Evolutionary conservation across 805 yeast species (phyloP).

Genomic region (Candida mattraensis): DNA sequence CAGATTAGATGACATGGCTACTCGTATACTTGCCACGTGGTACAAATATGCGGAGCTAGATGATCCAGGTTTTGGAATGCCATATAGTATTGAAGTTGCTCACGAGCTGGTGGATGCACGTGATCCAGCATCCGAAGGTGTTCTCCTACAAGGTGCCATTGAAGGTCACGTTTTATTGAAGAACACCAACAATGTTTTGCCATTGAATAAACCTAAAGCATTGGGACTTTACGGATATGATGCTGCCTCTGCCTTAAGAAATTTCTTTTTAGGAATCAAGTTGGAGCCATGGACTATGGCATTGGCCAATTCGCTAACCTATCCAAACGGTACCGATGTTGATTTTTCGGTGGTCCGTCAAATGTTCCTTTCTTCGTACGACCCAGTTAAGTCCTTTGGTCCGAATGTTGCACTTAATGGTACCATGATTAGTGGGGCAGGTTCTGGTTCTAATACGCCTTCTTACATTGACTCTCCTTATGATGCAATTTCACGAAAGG

Average conservation of each 20-base stretch:
- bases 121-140: conserved; percentile 44
- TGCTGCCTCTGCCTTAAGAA: conserved; percentile 7
- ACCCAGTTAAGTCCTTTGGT: conserved; percentile 6
- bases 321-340: conserved; percentile 12
- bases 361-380: conserved; percentile 10
- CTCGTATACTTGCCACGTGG: conserved; percentile 57
- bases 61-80: conserved; percentile 41
- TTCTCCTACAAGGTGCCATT: conserved; percentile 52
- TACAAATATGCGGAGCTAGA: conserved; percentile 41
- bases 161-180: conserved; percentile 59
- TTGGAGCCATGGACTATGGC: conserved; percentile 12
- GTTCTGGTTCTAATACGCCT: conserved; percentile 58
- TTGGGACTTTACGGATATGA: conserved; percentile 18
- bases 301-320: conserved; percentile 5
- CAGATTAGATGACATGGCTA: conserved; percentile 62
- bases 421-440: conserved; percentile 61
- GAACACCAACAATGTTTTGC: conserved; percentile 50
- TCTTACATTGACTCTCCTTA: conserved; percentile 59
- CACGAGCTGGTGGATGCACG: conserved; percentile 58
- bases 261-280: conserved; percentile 2
- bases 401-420: conserved; percentile 41
- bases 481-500: conserved; percentile 51
- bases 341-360: neutral
- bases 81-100: conserved; percentile 50
- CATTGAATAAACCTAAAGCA: conserved; percentile 55